Percentiles rank a stretch among this genome's conserved stretches.
Evolutionary conservation across 257 asterid species (phyloP).

Genomic region (Fraxinus anomala): DNA sequence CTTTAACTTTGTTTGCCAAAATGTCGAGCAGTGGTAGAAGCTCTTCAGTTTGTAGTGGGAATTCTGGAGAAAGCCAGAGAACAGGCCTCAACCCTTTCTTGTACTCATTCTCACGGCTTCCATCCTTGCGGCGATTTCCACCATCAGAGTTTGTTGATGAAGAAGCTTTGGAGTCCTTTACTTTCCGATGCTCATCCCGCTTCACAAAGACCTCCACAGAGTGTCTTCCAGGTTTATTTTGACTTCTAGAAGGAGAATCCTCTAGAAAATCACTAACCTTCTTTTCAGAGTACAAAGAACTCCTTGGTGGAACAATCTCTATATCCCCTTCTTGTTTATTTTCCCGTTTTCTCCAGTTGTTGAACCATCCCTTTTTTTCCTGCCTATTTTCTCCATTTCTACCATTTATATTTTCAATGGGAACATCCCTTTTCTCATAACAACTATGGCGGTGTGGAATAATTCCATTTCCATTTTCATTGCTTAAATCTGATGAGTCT

Average conservation of each 20-base stretch:
- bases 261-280: conserved; percentile 68
- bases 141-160: conserved; percentile 53
- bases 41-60: conserved; percentile 83
- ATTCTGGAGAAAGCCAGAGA: conserved; percentile 93
- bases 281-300: conserved; percentile 65
- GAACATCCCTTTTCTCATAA: conserved; percentile 77
- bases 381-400: conserved; percentile 44
- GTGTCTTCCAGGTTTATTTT: conserved; percentile 63
- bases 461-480: conserved; percentile 58
- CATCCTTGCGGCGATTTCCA: conserved; percentile 67
- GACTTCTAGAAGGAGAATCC: conserved; percentile 57
- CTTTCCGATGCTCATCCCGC: conserved; percentile 70
- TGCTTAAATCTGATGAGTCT: conserved; percentile 57
- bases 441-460: conserved; percentile 85
- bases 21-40: conserved; percentile 92
- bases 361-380: conserved; percentile 87
- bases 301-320: conserved; percentile 65
- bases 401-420: conserved; percentile 58
- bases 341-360: conserved; percentile 82
- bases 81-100: conserved; percentile 95
- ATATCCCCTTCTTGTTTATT: conserved; percentile 57
- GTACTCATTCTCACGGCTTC: conserved; percentile 72
- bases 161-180: conserved; percentile 63
- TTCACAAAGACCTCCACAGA: conserved; percentile 71
- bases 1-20: conserved; percentile 94